Conservation (phyloP, 495 filamentous ascomycete genomes). For the Hypoxylon subgilvum region DNA sequence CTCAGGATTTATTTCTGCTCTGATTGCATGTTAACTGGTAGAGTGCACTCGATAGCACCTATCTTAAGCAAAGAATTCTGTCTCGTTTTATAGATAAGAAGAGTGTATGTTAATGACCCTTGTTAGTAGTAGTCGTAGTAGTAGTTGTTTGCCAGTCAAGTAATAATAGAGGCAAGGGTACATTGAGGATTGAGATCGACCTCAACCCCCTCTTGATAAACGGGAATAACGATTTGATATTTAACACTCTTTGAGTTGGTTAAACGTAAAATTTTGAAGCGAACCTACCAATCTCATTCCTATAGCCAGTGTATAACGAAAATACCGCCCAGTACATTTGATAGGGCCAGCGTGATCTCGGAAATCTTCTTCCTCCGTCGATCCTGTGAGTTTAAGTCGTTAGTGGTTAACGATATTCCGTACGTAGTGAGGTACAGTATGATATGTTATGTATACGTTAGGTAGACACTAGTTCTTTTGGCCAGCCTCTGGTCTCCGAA, state of each 20-base stretch:
- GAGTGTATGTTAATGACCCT: neutral
- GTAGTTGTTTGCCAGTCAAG: neutral
- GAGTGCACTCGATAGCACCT: too few species aligned
- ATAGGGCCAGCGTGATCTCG: neutral
- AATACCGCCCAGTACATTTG: neutral
- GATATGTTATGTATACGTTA: neutral
- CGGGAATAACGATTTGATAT: slow-evolving; percentile 16
- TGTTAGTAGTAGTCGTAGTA: slow-evolving; percentile 8
- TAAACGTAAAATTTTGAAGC: neutral
- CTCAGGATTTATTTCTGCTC: too few species aligned
- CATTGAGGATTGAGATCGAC: slow-evolving; percentile 7
- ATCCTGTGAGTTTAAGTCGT: slow-evolving; percentile 8
- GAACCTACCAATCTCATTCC: neutral
- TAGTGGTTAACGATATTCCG: neutral
- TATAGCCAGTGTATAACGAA: neutral
- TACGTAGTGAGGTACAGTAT: too few species aligned
- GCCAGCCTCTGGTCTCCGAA: too few species aligned
- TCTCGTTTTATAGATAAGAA: too few species aligned
- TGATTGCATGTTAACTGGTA: too few species aligned
- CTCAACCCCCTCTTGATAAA: slow-evolving; percentile 13
- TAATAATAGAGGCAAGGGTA: slow-evolving; percentile 3
- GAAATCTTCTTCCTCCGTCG: slow-evolving; percentile 15
- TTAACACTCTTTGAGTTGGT: slow-evolving; percentile 6
- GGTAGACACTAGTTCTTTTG: slow-evolving; percentile 4
- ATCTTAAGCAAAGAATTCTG: too few species aligned